Conservation (phyloP, 108 stramenopile genomes). For the Nitzschia inconspicua region DNA sequence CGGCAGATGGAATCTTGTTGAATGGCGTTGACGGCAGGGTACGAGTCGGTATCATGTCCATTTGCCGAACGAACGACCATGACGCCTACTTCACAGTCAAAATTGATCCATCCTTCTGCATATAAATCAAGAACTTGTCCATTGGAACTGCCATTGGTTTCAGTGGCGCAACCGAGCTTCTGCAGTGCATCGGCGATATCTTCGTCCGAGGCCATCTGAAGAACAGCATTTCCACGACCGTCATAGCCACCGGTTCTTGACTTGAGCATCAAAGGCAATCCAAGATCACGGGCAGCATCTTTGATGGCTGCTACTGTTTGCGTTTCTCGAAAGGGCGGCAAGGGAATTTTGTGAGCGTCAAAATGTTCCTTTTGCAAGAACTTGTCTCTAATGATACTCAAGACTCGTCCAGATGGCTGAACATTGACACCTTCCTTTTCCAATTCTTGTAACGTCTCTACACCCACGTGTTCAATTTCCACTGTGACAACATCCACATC, state of each 20-base stretch:
- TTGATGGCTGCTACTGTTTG: constrained; percentile 56
- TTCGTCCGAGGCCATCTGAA: constrained; percentile 49
- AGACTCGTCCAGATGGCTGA: constrained; percentile 80
- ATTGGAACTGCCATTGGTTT: constrained; percentile 8
- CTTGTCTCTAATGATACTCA: constrained; percentile 96
- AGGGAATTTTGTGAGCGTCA: constrained; percentile 56
- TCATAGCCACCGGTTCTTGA: constrained; percentile 93
- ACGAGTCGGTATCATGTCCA: constrained; percentile 60
- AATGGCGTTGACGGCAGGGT: constrained; percentile 96
- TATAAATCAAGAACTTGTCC: constrained; percentile 63
- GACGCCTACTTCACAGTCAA: constrained; percentile 91
- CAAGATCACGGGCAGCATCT: constrained; percentile 62
- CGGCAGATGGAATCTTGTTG: constrained; percentile 95
- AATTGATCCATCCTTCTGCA: constrained; percentile 95
- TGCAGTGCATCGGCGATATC: constrained; percentile 54
- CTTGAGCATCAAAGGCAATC: constrained; percentile 97
- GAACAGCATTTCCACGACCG: constrained; percentile 94
- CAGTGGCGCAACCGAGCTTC: constrained; percentile 41
- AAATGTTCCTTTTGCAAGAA: constrained; percentile 92
- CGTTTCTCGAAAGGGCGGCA: constrained; percentile 66
- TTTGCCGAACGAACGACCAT: constrained; percentile 90
- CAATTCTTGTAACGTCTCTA: constrained; percentile 72
- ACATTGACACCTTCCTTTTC: constrained; percentile 86
- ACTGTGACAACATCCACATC: constrained; percentile 91
- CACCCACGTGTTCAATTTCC: constrained; percentile 98